Evolutionary conservation across 495 filamentous ascomycete species (phyloP), one percentile per base, ranked within the genome.

Genomic region (Penicillium pancosmium): DNA sequence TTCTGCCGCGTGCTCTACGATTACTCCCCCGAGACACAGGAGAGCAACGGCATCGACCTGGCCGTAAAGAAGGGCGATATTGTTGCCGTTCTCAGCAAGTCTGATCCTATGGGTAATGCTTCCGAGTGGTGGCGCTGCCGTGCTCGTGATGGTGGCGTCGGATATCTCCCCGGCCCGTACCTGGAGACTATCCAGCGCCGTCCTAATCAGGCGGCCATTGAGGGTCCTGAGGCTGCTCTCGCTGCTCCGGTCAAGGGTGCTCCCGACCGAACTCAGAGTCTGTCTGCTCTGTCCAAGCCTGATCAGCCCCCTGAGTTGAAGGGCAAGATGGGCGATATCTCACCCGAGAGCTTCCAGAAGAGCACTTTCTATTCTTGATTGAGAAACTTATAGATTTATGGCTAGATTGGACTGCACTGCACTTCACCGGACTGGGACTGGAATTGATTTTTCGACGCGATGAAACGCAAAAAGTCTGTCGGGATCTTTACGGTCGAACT

Each of bases 61-160:
- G 86, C 88, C 19, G 95, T 96, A 27, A 92, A 89, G 78, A 97
- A 96, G 78, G 93, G 93, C 50, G 94, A 99, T 63, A 83, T 98
- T 19, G 93, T 99, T 18, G 94, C 94, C 38, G 92, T 99, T 6
- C 80, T 99, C 51, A 88, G 88, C 75, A 97, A 97, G 79, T 87
- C 84, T 10, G 94, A 99, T 69, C 93, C 94, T 1, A 83, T 92
- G 73, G 95, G 95, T 49, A 91, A 96, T 64, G 86, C 91, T 12
- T 89, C 86, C 52, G 92, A 98, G 69, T 99, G 94, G 94, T 99
- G 94, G 94, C 86, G 89, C 56, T 99, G 94, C 74, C 82, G 94
- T 55, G 90, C 93, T n/a, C 80, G 95, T 50, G 92, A 98, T 69
- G 92, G 91, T 16, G 79, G 91, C 18, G 86, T 97, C 49, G 94